These are phyloP conservation scores for Cladophialophora carrionii DNA, from an alignment of 2,329 filamentous ascomycete species.

Conservation along the genomic window DNA sequence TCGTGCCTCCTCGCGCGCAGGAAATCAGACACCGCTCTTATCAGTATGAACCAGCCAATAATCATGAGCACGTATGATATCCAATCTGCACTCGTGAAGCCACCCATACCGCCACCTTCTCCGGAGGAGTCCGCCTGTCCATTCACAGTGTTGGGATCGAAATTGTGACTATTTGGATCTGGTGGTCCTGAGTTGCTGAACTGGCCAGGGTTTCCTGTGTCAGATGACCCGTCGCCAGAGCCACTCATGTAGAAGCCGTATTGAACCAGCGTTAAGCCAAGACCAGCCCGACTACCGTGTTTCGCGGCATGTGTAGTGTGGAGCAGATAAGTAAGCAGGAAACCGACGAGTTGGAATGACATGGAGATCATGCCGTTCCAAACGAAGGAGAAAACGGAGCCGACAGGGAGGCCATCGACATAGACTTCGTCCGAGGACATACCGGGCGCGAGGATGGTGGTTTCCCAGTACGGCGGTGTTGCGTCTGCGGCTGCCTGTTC, in stretches of 20 bases:
- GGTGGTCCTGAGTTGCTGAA: constrained; percentile 66
- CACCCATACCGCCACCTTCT: constrained; percentile 21
- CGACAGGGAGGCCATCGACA: constrained; percentile 90
- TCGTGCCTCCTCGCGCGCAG: constrained; percentile 86
- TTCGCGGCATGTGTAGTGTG: constrained; percentile 98
- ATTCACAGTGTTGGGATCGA: constrained; percentile 71
- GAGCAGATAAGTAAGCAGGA: constrained; percentile 94
- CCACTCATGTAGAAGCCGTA: constrained; percentile 96
- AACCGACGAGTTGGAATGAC: constrained; percentile 95
- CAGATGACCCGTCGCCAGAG: constrained; percentile 52
- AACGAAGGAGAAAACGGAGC: constrained; percentile 78
- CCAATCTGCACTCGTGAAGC: constrained; percentile 65
- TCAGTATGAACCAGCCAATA: constrained; percentile 96
- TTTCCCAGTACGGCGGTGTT: constrained; percentile 98
- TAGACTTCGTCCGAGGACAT: constrained; percentile 94
- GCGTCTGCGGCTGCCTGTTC: constrained; percentile 97
- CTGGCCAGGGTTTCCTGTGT: constrained; percentile 52
- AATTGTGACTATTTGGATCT: constrained; percentile 88
- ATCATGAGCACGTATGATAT: constrained; percentile 93
- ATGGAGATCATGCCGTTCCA: constrained; percentile 91
- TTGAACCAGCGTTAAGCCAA: constrained; percentile 93
- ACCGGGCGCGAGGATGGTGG: constrained; percentile 91
- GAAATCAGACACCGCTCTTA: constrained; percentile 90
- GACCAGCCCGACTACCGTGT: constrained; percentile 90
- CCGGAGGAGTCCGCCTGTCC: constrained; percentile 11